Conservation (phyloP, 768 basidiomycete species). For the Leccinum disarticulatum region DNA sequence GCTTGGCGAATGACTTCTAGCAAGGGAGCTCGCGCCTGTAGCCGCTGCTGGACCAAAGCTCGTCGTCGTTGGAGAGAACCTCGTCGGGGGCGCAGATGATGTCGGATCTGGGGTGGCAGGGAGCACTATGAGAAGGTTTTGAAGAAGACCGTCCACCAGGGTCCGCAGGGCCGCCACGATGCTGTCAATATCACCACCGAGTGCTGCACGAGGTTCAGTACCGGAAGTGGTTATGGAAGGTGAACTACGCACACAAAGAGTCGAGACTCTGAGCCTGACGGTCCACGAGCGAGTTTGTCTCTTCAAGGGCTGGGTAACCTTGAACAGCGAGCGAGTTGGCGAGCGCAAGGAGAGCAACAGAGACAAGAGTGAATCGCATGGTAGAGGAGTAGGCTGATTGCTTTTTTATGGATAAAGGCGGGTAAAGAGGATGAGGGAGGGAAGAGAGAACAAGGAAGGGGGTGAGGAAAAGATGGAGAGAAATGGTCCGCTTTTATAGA, state of each 20-base stretch:
- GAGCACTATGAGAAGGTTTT: background rate
- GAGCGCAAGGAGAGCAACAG: constrained; percentile 22
- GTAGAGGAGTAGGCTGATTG: constrained; percentile 19
- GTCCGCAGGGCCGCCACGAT: fast-evolving
- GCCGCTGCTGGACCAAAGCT: background rate
- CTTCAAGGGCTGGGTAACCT: constrained; percentile 17
- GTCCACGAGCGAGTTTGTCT: constrained; percentile 1
- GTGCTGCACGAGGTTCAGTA: constrained; percentile 7
- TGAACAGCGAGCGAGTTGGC: constrained; percentile 17
- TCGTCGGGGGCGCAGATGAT: background rate
- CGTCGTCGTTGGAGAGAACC: background rate
- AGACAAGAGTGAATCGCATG: constrained; percentile 25
- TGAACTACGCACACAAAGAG: background rate
- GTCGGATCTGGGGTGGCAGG: background rate
- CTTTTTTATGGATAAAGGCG: constrained; percentile 16
- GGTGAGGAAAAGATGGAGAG: constrained; percentile 5
- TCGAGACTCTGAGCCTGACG: background rate
- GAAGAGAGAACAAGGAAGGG: constrained; percentile 8
- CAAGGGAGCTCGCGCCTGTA: background rate
- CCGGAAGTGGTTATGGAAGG: background rate
- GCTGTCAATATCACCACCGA: background rate
- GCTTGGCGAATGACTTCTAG: background rate
- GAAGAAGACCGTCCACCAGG: background rate
- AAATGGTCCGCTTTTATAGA: constrained; percentile 20
- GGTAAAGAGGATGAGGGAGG: constrained; percentile 5